phyloP scores from a whole-genome alignment of 805 yeast genomes.

The Hanseniaspora mollemarum region DNA sequence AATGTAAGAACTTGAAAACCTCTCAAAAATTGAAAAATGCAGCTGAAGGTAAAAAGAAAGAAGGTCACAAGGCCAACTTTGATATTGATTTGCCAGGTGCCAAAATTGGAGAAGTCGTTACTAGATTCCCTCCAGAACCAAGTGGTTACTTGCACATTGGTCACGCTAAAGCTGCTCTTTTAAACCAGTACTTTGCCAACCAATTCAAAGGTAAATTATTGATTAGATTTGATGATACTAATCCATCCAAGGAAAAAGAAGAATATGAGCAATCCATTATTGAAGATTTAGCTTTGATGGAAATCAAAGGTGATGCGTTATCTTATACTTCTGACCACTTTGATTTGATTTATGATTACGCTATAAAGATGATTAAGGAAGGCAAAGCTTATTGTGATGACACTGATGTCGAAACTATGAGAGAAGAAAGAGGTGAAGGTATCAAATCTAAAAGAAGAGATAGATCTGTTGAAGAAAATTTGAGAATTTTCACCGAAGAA shows the following conservation, averaged over 20 bases:
- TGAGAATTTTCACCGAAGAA: slow-evolving; percentile 72
- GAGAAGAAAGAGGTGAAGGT: slow-evolving; percentile 98
- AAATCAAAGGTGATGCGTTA: slow-evolving; percentile 80
- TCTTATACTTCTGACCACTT: slow-evolving; percentile 93
- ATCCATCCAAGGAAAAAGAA: slow-evolving; percentile 89
- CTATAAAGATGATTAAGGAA: slow-evolving; percentile 77
- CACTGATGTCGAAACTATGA: slow-evolving; percentile 87
- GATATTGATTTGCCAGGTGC: slow-evolving; percentile 91
- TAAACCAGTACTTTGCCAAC: slow-evolving; percentile 93
- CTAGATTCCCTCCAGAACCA: slow-evolving; percentile 99
- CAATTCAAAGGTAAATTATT: slow-evolving; percentile 92
- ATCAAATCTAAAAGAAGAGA: slow-evolving; percentile 85
- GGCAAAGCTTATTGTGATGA: slow-evolving; percentile 98
- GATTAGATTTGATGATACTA: slow-evolving; percentile 95
- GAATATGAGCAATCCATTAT: slow-evolving; percentile 91
- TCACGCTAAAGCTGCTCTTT: slow-evolving; percentile 95
- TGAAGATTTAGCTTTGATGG: slow-evolving; percentile 81
- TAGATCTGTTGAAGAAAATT: slow-evolving; percentile 83
- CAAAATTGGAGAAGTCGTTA: slow-evolving; percentile 85
- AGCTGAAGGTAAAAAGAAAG: slow-evolving; percentile 42
- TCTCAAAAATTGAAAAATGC: slow-evolving; percentile 33
- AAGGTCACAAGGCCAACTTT: slow-evolving; percentile 84
- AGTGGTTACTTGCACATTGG: slow-evolving; percentile 96
- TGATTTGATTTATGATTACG: slow-evolving; percentile 77
- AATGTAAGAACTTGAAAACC: slow-evolving; percentile 59